Base-by-base conservation (phyloP, 116 monocot species). In the Posidonia oceanica region DNA sequence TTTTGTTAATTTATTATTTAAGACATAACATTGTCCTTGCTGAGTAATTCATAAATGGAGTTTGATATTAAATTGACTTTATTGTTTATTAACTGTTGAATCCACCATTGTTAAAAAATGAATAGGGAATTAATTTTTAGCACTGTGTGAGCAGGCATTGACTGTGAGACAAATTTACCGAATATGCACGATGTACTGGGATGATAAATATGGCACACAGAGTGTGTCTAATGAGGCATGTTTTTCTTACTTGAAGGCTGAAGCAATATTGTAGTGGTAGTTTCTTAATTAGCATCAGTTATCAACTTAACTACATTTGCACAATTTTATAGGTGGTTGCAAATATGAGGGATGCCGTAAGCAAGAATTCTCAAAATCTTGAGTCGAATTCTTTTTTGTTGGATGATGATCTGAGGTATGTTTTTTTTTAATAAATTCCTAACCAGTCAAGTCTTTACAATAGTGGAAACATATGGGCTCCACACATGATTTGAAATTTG, bases 171-270 rank as follows among this genome's bases (percentile, higher is more conserved):
- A 98, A 67, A 98, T 98, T 61, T 98, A 98, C 75, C 80, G 98
- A 72, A 93, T 98, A 82, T 87, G 98, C 72, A 90, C 93, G 18
- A 98, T 90, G 93, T 98, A 98, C 75, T 98, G 93, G 87, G 98
- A 98, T 81, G 93, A 98, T 76, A 98, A 98, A 71, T 98, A 98
- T 61, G 74, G 80, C 66, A 93, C 98, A 40, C 90, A 90, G 20
- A 98, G 98, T 75, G 93, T 98, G 39, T 98, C 98, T 57, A 81
- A 81, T 70, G 98, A 98, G 90, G 98, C 78, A 80, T 79, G 81
- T 72, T 60, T 14, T 65, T 70, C n/a, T 70, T 66, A 20, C 42
- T 21, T 42, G n/a, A 66, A 39, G 20, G 14, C 40, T 66, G 29
- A 29, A 29, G 29, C 29, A 29, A 29, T 66, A 3, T n/a, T 66